Percentiles rank a stretch among this genome's conserved stretches.
Conservation (phyloP, 306 rosid genomes). For the Quercus berberidifolia region DNA sequence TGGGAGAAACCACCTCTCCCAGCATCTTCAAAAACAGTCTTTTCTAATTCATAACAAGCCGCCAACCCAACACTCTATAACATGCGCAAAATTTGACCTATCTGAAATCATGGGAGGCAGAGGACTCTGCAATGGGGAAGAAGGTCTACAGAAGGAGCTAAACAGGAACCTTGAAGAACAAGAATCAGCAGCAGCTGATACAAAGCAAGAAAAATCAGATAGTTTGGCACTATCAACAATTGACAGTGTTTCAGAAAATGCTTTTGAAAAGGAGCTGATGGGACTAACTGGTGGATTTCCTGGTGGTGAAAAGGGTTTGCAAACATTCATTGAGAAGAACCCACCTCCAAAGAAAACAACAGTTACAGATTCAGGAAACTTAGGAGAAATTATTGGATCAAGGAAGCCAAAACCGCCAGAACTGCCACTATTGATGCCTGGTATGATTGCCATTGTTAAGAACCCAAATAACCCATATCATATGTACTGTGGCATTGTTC, state of each 20-base stretch:
- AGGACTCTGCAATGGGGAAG: constrained; percentile 83
- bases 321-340: constrained; percentile 62
- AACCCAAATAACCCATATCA: constrained; percentile 58
- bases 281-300: constrained; percentile 96
- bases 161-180: constrained; percentile 27
- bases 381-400: constrained; percentile 1
- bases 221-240: background rate
- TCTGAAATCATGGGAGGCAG: constrained; percentile 77
- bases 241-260: constrained; percentile 43
- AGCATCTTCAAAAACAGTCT: constrained; percentile 24
- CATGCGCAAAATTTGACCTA: constrained; percentile 64
- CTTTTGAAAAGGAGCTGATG: constrained; percentile 86
- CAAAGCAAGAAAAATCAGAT: constrained; percentile 28
- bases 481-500: constrained; percentile 80
- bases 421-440: constrained; percentile 63
- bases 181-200: constrained; percentile 4
- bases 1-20: constrained; percentile 37
- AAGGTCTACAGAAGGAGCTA: constrained; percentile 62
- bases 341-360: constrained; percentile 61
- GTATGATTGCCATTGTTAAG: constrained; percentile 71
- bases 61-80: background rate
- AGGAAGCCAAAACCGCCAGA: constrained; percentile 65
- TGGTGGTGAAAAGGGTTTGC: constrained; percentile 86
- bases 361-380: constrained; percentile 13
- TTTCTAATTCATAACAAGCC: constrained; percentile 29